phyloP scores from a whole-genome alignment of 495 filamentous ascomycete genomes.

The Penicillium bovifimosum region DNA sequence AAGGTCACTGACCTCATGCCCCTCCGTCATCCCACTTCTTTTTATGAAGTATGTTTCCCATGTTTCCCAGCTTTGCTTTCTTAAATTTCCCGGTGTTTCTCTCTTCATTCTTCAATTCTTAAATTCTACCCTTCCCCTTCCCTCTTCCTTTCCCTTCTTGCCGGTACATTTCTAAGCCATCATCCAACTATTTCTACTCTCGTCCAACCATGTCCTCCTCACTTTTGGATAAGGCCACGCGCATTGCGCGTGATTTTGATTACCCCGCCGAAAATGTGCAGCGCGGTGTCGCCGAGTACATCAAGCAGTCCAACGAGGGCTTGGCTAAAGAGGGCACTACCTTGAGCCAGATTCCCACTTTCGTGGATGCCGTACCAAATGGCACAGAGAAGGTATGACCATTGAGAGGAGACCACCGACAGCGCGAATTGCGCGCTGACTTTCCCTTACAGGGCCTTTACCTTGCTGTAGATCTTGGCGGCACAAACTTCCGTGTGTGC shows the following conservation, averaged over 20 bases:
- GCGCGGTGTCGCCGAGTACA: conserved; percentile 75
- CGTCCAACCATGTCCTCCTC: conserved; percentile 37
- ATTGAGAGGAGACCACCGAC: background rate
- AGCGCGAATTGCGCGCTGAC: background rate
- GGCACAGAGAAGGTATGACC: conserved; percentile 85
- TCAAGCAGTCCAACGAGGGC: conserved; percentile 84
- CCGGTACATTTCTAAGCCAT: conserved; percentile 1
- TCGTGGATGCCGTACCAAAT: conserved; percentile 92
- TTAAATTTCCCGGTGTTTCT: conserved; percentile 7
- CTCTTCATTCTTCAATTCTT: conserved; percentile 6
- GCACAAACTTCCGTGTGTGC: conserved; percentile 97
- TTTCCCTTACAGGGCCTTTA: conserved; percentile 66
- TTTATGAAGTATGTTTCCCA: conserved; percentile 4
- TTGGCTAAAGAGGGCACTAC: conserved; percentile 69
- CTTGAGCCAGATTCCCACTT: conserved; percentile 93
- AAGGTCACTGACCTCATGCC: conserved; percentile 35
- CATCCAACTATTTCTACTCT: conserved; percentile 2
- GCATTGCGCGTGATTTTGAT: conserved; percentile 80
- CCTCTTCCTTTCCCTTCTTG: conserved; percentile 1
- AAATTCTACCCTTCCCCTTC: conserved; percentile 4
- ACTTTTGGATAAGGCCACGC: conserved; percentile 67
- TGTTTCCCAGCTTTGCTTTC: conserved; percentile 10
- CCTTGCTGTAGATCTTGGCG: conserved; percentile 92
- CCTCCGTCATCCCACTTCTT: conserved; percentile 20
- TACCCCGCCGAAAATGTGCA: conserved; percentile 74